Evolutionary conservation across 2,329 filamentous ascomycete species (phyloP).

Genomic region (Myotisia sp.): DNA sequence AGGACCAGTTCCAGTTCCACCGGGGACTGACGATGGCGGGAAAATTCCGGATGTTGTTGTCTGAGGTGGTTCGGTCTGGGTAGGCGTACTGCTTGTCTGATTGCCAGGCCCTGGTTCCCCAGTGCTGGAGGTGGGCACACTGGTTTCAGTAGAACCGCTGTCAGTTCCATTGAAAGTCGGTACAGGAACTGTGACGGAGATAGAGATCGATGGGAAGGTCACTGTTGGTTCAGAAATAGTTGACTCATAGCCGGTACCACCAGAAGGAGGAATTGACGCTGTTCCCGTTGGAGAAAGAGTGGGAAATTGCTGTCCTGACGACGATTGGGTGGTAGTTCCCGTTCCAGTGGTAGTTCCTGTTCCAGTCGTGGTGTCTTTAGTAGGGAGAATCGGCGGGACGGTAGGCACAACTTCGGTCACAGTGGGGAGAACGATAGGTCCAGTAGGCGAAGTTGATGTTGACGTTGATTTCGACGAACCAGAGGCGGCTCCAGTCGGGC

Average conservation of each 20-base stretch:
- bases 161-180: not conserved
- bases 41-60: constrained; percentile 8
- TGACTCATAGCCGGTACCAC: too few species aligned
- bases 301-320: not conserved
- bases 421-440: not conserved
- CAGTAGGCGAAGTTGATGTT: not conserved
- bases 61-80: not conserved
- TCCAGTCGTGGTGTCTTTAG: not conserved
- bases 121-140: not conserved
- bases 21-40: constrained; percentile 8
- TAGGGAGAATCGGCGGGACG: not conserved
- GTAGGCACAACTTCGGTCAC: not conserved
- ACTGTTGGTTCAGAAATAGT: not conserved
- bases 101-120: not conserved
- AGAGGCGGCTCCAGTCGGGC: not conserved
- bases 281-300: not conserved
- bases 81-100: not conserved
- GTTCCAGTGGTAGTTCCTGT: not conserved
- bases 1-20: constrained; percentile 4
- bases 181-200: constrained; percentile 4
- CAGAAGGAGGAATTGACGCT: too few species aligned
- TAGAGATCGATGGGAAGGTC: constrained; percentile 7
- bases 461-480: not conserved
- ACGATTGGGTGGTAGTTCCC: not conserved
- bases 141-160: not conserved